A percentile compares a stretch with the other conserved stretches of the same genome.
These are phyloP conservation scores for Candida fluviatilis DNA, from an alignment of 805 yeast genomes.

Conservation along the genomic window DNA sequence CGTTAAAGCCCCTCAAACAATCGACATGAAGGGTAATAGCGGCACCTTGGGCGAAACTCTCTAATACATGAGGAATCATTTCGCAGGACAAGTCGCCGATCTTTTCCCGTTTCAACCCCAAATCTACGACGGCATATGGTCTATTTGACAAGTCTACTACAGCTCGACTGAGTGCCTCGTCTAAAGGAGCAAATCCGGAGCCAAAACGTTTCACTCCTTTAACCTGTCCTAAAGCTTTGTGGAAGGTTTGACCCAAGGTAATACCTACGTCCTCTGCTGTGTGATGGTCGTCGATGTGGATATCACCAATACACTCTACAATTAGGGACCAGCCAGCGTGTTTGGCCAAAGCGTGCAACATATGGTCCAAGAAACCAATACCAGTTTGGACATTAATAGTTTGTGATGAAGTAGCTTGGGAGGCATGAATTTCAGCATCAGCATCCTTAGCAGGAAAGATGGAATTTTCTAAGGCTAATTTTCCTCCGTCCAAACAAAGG, in stretches of 20 bases:
- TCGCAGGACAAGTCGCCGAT: slow-evolving; percentile 90
- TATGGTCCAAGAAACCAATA: slow-evolving; percentile 92
- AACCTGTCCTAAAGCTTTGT: slow-evolving; percentile 83
- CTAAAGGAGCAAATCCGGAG: slow-evolving; percentile 89
- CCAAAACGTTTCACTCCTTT: slow-evolving; percentile 94
- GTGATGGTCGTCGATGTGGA: slow-evolving; percentile 96
- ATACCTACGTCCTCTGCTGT: slow-evolving; percentile 94
- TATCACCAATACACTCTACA: slow-evolving; percentile 88
- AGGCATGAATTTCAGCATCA: slow-evolving; percentile 47
- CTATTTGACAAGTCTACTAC: slow-evolving; percentile 94
- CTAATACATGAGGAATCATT: slow-evolving; percentile 97
- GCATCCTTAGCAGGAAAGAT: slow-evolving; percentile 38
- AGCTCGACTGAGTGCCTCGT: slow-evolving; percentile 92
- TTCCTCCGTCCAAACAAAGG: slow-evolving; percentile 81
- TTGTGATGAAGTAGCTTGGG: slow-evolving; percentile 69
- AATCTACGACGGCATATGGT: slow-evolving; percentile 85
- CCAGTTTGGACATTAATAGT: slow-evolving; percentile 83
- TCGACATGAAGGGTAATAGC: slow-evolving; percentile 91
- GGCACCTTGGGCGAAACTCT: slow-evolving; percentile 91
- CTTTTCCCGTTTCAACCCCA: slow-evolving; percentile 88
- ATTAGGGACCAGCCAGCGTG: slow-evolving; percentile 95
- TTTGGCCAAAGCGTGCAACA: slow-evolving; percentile 95
- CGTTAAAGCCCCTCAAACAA: slow-evolving; percentile 88
- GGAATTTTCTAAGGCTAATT: slow-evolving; percentile 57
- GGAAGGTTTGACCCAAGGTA: slow-evolving; percentile 85